phyloP scores from a whole-genome alignment of 352 stramenopile species.

The Phytopythium kandeliae region DNA sequence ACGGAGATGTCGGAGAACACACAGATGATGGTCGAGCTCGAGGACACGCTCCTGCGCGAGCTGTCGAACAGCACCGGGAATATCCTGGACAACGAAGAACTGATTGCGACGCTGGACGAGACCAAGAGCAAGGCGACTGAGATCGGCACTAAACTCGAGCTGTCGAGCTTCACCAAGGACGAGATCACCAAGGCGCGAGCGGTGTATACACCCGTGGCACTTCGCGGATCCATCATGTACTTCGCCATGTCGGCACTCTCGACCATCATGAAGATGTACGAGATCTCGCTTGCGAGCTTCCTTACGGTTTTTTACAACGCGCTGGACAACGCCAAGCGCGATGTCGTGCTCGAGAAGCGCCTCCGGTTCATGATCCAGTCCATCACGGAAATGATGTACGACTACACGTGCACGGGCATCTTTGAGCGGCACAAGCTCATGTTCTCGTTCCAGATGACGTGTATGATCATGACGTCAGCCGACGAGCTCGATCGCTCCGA shows the following conservation, averaged over 20 bases:
- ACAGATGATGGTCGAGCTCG: constrained; percentile 89
- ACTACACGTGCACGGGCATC: constrained; percentile 96
- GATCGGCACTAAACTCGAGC: constrained; percentile 91
- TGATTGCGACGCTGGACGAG: constrained; percentile 93
- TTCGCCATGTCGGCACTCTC: constrained; percentile 90
- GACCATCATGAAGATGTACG: constrained; percentile 95
- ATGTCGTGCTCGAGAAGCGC: constrained; percentile 87
- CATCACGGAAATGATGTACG: constrained; percentile 93
- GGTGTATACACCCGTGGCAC: constrained; percentile 89
- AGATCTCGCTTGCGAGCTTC: constrained; percentile 92
- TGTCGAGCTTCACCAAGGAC: constrained; percentile 92
- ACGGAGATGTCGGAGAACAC: constrained; percentile 92
- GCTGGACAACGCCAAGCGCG: constrained; percentile 87
- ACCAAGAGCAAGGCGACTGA: constrained; percentile 94
- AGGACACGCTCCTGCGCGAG: constrained; percentile 90
- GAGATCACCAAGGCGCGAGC: constrained; percentile 90
- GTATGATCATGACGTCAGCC: constrained; percentile 91
- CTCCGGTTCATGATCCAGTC: constrained; percentile 88
- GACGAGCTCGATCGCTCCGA: constrained; percentile 79
- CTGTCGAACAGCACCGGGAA: constrained; percentile 89
- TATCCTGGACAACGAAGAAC: constrained; percentile 94
- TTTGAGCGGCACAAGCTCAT: constrained; percentile 98
- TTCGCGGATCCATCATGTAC: constrained; percentile 93
- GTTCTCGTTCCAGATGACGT: constrained; percentile 96
- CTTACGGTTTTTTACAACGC: constrained; percentile 89